Base-by-base conservation (phyloP, 2,329 filamentous ascomycete species). In the Beauveria rudraprayagi region DNA sequence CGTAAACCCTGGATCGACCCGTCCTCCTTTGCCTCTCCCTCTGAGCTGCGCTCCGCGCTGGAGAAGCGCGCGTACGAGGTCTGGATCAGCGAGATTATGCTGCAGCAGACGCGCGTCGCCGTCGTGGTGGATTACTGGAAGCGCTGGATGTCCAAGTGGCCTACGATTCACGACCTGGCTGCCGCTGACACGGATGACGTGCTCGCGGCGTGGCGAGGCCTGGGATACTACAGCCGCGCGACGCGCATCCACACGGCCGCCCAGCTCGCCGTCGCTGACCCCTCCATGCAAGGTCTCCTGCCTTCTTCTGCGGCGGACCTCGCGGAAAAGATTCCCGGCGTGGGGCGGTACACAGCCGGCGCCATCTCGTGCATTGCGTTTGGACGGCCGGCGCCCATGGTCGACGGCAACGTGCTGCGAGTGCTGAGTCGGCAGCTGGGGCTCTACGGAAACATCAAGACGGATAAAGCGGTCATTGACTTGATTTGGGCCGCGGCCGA, bases 61-160 rank as follows among this genome's bases (percentile, higher is more conserved):
- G 78, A 80, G 62, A 77, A 73, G 34, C 79, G 84, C 53, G 84
- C 84, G 2, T 87, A 87, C 71, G 79, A 86, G 69, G 84, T 87
- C 52, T 87, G 84, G 82, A 85, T 87, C 67, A 84, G 80, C 67
- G 84, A 87, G 72, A 82, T 86, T 65, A 87, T 87, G 84, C 77
- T 87, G 11, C 84, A 87, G 69, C 84, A 87, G 71, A 87, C 84
- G 2, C 81, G 84, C 30, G 84, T 87, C 4, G 78, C 81, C 2
- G 80, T 80, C 7, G 84, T 86, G 0, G 80, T 86, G 22, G 82
- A 80, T 54, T 87, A 87, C 69, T 87, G 84, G 81, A 83, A 80
- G 34, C 76, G 75, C 1, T 87, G 84, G 84, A 84, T 84, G 75
- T 75, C 70, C 1, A 78, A 78, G 61, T 87, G 84, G 83, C 83